Conservation (phyloP, 1,139 yeast genomes). For the Yamadazyma sp. region DNA sequence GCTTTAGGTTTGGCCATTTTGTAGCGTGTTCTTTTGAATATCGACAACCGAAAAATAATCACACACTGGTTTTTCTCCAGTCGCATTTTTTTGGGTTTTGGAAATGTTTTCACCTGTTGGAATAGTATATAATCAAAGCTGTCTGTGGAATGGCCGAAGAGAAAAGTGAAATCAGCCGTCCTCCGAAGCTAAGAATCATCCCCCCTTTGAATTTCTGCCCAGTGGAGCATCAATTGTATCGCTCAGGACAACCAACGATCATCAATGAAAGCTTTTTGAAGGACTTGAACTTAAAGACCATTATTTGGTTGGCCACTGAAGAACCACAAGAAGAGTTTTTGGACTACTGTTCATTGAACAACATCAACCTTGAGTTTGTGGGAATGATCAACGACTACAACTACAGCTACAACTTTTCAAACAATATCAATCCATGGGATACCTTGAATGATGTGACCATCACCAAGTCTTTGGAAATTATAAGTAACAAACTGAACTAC, state of each 20-base stretch:
- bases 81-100: background rate
- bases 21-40: constrained; percentile 1
- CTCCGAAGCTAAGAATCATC: constrained; percentile 68
- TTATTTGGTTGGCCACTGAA: constrained; percentile 92
- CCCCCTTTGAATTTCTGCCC: constrained; percentile 97
- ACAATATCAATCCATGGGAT: constrained; percentile 80
- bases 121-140: background rate
- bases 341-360: constrained; percentile 73
- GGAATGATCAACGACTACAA: constrained; percentile 62
- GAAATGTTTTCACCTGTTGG: too few species aligned
- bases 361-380: constrained; percentile 63
- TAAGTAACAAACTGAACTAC: constrained; percentile 68
- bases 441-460: constrained; percentile 86
- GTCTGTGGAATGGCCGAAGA: background rate
- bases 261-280: constrained; percentile 83
- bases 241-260: constrained; percentile 97
- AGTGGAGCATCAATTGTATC: constrained; percentile 79
- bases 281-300: constrained; percentile 71
- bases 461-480: constrained; percentile 72
- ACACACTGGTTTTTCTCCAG: background rate
- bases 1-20: constrained; percentile 8
- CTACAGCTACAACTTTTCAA: constrained; percentile 30
- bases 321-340: constrained; percentile 89
- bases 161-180: constrained; percentile 23
- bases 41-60: background rate